These are phyloP conservation scores for Carpinus fangiana DNA, from an alignment of 306 rosid genomes.

Conservation along the genomic window DNA sequence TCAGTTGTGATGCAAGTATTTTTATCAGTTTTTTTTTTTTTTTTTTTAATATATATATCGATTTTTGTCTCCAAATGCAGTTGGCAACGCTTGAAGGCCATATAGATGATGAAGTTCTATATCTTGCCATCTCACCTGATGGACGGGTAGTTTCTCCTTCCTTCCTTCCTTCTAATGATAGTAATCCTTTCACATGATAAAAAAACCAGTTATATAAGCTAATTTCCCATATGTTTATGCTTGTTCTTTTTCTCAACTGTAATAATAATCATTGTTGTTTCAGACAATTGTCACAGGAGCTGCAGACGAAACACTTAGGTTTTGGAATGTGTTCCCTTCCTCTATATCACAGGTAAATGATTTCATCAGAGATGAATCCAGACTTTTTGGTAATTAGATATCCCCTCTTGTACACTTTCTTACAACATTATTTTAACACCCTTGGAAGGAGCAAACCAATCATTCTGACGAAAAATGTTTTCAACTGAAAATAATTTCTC, in stretches of 20 bases:
- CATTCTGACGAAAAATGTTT: too few species aligned
- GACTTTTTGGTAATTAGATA: neutral
- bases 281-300: constrained; percentile 99
- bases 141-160: constrained; percentile 69
- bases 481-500: too few species aligned
- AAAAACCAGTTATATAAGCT: neutral
- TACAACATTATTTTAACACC: too few species aligned
- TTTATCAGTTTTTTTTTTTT: neutral
- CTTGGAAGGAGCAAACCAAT: too few species aligned
- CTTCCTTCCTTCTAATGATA: neutral
- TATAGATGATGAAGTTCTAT: constrained; percentile 84
- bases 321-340: constrained; percentile 96
- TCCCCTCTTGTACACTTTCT: too few species aligned
- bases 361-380: constrained; percentile 9
- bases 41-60: neutral
- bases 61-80: constrained; percentile 44
- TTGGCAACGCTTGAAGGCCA: constrained; percentile 95
- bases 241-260: constrained; percentile 23
- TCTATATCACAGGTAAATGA: constrained; percentile 91
- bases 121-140: constrained; percentile 96
- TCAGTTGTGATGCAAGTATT: constrained; percentile 11
- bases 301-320: constrained; percentile 97
- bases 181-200: constrained; percentile 54
- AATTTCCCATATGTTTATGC: constrained; percentile 8
- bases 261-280: constrained; percentile 27